phyloP scores from a whole-genome alignment of 2,329 filamentous ascomycete species.

The Talaromyces atroroseus region DNA sequence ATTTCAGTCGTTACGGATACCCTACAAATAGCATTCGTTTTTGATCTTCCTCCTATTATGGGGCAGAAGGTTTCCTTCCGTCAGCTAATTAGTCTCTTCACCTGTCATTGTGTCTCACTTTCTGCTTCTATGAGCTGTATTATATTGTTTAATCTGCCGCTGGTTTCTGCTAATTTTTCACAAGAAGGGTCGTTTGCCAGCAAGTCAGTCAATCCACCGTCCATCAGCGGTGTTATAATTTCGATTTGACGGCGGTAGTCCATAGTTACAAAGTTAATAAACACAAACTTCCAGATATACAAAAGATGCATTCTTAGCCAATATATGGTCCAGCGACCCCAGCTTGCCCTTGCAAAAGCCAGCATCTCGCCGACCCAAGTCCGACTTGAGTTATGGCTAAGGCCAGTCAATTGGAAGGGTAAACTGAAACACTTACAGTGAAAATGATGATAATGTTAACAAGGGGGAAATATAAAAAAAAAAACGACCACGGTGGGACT shows the following conservation, averaged over 20 bases:
- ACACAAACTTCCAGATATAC: background rate
- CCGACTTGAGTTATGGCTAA: no score
- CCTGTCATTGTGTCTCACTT: background rate
- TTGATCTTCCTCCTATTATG: background rate
- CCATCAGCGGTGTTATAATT: background rate
- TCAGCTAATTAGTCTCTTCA: background rate
- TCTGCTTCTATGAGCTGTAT: conserved; percentile 1
- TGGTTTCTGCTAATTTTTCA: background rate
- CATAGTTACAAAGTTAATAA: background rate
- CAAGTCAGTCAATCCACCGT: background rate
- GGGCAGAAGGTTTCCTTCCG: conserved; percentile 9
- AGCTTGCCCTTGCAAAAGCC: no score
- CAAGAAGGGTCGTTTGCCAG: background rate
- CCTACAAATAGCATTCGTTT: conserved; percentile 10
- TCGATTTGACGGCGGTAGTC: background rate
- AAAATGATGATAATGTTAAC: no score
- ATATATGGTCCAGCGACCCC: no score
- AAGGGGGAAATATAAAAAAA: no score
- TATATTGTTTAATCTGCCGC: conserved; percentile 1
- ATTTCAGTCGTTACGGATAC: conserved; percentile 10
- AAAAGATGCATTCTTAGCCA: no score
- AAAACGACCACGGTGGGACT: conserved; percentile 1
- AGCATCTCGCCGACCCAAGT: no score
- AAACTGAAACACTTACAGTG: no score
- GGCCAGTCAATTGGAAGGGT: no score